Conservation (phyloP, 169 alveolate species). For the Plasmodium vivax region DNA sequence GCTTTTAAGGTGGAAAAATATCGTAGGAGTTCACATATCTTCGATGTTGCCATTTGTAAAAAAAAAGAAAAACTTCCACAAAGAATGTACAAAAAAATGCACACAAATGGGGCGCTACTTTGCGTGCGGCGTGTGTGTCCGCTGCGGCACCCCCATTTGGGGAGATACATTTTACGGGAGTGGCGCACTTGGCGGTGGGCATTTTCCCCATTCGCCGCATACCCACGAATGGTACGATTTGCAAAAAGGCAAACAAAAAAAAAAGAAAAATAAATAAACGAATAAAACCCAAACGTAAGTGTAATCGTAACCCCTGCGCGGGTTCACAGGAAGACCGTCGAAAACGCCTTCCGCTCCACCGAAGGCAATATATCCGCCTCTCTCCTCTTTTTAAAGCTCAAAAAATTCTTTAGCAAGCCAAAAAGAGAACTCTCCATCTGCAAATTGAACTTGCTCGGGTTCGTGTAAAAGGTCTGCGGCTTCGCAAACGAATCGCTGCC, state of each 20-base stretch:
- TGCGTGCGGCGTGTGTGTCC: neutral
- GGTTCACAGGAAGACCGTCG: constrained; percentile 32
- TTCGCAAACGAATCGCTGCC: neutral
- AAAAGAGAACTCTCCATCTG: constrained; percentile 36
- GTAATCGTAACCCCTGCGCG: neutral
- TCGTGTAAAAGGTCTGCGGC: constrained; percentile 32
- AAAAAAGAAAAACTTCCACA: neutral
- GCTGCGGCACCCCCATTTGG: neutral
- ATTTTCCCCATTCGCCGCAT: neutral
- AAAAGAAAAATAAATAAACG: neutral
- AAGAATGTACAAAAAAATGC: neutral
- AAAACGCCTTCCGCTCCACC: neutral
- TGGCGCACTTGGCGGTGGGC: neutral
- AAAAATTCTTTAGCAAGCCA: constrained; percentile 47
- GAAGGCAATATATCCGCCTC: constrained; percentile 30
- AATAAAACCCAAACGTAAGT: neutral
- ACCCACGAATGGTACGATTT: neutral
- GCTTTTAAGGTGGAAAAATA: neutral
- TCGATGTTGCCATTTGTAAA: neutral
- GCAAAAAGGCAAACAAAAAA: constrained; percentile 5
- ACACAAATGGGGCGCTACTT: neutral
- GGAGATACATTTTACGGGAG: neutral
- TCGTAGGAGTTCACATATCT: neutral
- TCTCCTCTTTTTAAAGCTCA: constrained; percentile 54
- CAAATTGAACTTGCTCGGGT: constrained; percentile 65